Base-by-base conservation (phyloP, 1,139 yeast species). In the Suhomyces maxii region DNA sequence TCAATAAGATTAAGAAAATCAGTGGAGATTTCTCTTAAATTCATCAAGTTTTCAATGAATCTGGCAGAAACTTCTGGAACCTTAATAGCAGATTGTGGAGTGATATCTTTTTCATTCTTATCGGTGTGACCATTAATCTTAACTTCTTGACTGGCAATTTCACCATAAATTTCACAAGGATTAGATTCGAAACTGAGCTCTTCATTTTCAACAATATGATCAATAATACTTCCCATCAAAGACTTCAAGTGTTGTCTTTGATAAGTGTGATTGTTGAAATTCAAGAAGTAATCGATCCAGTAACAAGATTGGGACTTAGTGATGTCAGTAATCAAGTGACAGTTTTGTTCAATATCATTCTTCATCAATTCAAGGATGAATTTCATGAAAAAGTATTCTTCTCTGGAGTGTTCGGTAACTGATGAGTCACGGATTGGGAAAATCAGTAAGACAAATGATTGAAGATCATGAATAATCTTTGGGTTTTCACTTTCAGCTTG, bases 181-280 rank as follows among this genome's bases (percentile, higher is more conserved):
- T 91, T 89, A 48, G 93, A 83, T 59, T 91, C 97, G 56, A 89
- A 80, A 49, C 82, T 82, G 9, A 80, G 58, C 37, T 79, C 83
- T 26, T 82, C 84, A 47, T 79, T 71, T 13, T 82, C 84, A 7
- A 80, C 67, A n/a, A 81, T 71, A 42, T 65, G 72, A 31, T 64
- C 57, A 37, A 79, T 66, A 30, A 72, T 51, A n/a, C 81, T 77
- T 0, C 84, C 81, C 34, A 89, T 66, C 9, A 88, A 50, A 1
- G 66, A 60, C 53, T 80, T 77, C 42, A 86, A 71, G 33, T 77
- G 72, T 44, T 76, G 76, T 46, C 87, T 73, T 56, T 86, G 89
- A 45, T 79, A 78, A 6, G 86, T 77, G 45, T 79, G 74, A 50
- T 78, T 77, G 57, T 84, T 82, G 58, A 86, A 78, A 13, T 75